phyloP scores from a whole-genome alignment of 2,329 filamentous ascomycete species.

The Myriangium duriaei region DNA sequence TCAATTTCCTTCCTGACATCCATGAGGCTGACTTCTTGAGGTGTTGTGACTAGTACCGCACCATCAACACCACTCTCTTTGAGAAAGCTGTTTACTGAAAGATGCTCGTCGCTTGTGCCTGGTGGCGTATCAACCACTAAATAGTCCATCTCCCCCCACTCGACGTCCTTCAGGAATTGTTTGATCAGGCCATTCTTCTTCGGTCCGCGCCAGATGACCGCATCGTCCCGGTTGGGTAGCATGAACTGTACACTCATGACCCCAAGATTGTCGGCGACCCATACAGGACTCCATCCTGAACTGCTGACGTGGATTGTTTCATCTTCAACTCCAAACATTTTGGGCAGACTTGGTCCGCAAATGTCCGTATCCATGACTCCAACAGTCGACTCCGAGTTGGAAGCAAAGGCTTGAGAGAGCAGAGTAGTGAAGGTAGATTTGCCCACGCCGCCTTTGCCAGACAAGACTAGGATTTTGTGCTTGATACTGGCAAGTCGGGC shows the following conservation, averaged over 20 bases:
- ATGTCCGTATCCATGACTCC: conserved; percentile 98
- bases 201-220: conserved; percentile 91
- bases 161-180: conserved; percentile 93
- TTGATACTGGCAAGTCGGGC: conserved; percentile 66
- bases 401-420: conserved; percentile 78
- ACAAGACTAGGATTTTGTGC: conserved; percentile 87
- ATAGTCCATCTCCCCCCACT: conserved; percentile 93
- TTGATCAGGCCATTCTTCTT: conserved; percentile 99
- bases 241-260: conserved; percentile 99
- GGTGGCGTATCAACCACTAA: conserved; percentile 90
- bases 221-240: conserved; percentile 85
- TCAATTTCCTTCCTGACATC: conserved; percentile 97
- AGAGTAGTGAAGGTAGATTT: conserved; percentile 90
- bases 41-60: conserved; percentile 84
- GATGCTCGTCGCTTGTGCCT: conserved; percentile 87
- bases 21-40: conserved; percentile 82
- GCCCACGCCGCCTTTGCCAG: conserved; percentile 90
- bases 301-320: conserved; percentile 88
- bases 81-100: conserved; percentile 83
- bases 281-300: conserved; percentile 87
- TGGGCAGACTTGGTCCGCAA: conserved; percentile 88
- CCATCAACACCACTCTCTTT: conserved; percentile 88
- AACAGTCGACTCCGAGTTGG: conserved; percentile 64
- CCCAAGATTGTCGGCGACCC: conserved; percentile 84
- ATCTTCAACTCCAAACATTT: conserved; percentile 95